A percentile compares a stretch with the other conserved stretches of the same genome.
Conservation (phyloP, 208 protist genomes). For the Pavlovales sp. region DNA sequence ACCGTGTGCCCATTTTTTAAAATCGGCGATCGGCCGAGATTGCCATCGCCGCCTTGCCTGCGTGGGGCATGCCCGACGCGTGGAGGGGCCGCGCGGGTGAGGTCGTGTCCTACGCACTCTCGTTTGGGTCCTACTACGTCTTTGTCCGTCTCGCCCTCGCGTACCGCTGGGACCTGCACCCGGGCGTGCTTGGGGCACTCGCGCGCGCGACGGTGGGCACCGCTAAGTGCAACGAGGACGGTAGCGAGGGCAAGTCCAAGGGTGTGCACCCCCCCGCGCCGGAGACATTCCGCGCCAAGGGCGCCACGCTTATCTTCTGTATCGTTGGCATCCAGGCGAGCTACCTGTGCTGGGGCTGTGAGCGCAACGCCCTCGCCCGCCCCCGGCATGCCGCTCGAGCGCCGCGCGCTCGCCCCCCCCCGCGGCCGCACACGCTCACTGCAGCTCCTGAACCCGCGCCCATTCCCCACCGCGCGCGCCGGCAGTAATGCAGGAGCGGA, state of each 20-base stretch:
- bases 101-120: not conserved
- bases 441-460: too few relatives aligned
- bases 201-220: not conserved
- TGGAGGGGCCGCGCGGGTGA: not conserved
- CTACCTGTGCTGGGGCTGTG: conserved; percentile 17
- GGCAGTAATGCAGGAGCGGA: conserved; percentile 53
- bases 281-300: not conserved
- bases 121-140: conserved; percentile 4
- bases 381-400: too few relatives aligned
- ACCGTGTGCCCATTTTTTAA: too few relatives aligned
- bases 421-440: too few relatives aligned
- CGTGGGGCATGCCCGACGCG: too few relatives aligned
- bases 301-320: not conserved
- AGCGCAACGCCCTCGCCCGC: too few relatives aligned
- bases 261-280: not conserved
- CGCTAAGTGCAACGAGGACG: not conserved
- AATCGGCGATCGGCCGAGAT: too few relatives aligned
- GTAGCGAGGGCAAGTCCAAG: not conserved
- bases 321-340: conserved; percentile 12
- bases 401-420: too few relatives aligned
- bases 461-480: not conserved
- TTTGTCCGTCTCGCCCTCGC: conserved; percentile 14
- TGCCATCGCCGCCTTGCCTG: too few relatives aligned
- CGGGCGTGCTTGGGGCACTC: not conserved
- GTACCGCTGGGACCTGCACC: not conserved